These are phyloP conservation scores for Myochromella boudieri DNA, from an alignment of 768 basidiomycete species.

Conservation along the genomic window DNA sequence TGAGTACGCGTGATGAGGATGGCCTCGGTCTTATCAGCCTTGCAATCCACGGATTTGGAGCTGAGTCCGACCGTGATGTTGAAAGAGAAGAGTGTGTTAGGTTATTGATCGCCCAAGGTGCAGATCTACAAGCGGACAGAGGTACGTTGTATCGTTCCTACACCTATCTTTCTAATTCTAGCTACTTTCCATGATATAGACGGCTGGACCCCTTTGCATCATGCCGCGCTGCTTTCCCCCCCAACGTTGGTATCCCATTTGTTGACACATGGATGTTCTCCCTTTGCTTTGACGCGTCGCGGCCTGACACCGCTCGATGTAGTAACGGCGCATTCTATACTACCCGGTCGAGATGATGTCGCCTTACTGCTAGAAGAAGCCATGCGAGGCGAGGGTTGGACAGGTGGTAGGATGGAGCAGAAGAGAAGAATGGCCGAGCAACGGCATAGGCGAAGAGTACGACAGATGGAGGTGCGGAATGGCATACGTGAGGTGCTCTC, in stretches of 20 bases:
- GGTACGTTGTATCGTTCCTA: slow-evolving; percentile 38
- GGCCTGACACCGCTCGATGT: slow-evolving; percentile 89
- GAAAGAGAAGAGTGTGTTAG: slow-evolving; percentile 91
- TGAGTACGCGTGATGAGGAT: slow-evolving; percentile 78
- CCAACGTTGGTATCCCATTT: slow-evolving; percentile 91
- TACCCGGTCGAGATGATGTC: slow-evolving; percentile 84
- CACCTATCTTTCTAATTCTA: slow-evolving; percentile 8
- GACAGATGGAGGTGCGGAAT: slow-evolving; percentile 56
- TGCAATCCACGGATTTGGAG: slow-evolving; percentile 79
- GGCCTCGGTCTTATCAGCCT: slow-evolving; percentile 78
- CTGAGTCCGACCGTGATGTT: slow-evolving; percentile 78
- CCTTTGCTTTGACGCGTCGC: slow-evolving; percentile 71
- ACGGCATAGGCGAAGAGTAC: slow-evolving; percentile 50
- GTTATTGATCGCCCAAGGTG: slow-evolving; percentile 75
- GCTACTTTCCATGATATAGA: slow-evolving; percentile 51
- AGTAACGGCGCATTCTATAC: slow-evolving; percentile 76
- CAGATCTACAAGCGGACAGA: slow-evolving; percentile 65
- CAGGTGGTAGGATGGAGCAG: slow-evolving; percentile 72
- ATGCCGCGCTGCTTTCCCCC: slow-evolving; percentile 85
- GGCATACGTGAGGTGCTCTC: slow-evolving; percentile 57
- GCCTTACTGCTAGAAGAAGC: slow-evolving; percentile 86
- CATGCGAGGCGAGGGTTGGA: slow-evolving; percentile 85
- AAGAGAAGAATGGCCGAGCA: slow-evolving; percentile 61
- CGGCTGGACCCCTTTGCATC: slow-evolving; percentile 95
- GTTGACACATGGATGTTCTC: slow-evolving; percentile 89